phyloP scores from a whole-genome alignment of 805 yeast species.

The Yarrowia bubula region DNA sequence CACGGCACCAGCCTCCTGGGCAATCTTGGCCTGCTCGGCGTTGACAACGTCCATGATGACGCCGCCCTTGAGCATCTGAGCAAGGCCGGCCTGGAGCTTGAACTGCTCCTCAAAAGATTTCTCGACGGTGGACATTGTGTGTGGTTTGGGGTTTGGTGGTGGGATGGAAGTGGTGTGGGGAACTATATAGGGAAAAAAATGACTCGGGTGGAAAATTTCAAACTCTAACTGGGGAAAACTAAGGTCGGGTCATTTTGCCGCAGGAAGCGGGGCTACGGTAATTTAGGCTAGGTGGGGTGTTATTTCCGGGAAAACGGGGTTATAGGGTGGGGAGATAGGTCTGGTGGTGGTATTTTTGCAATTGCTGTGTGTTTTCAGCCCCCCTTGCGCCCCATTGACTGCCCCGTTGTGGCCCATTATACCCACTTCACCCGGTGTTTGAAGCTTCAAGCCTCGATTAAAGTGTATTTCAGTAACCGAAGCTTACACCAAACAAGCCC shows the following conservation, averaged over 20 bases:
- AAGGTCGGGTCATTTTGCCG: constrained; percentile 24
- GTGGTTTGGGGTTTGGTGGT: neutral
- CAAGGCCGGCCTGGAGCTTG: constrained; percentile 66
- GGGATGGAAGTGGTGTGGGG: constrained; percentile 22
- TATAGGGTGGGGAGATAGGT: neutral
- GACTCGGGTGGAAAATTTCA: constrained; percentile 27
- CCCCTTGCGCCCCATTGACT: neutral
- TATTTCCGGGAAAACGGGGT: neutral
- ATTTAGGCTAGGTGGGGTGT: neutral
- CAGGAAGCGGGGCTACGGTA: constrained; percentile 13
- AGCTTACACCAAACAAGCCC: constrained; percentile 2
- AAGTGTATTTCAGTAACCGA: constrained; percentile 20
- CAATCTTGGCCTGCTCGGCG: constrained; percentile 75
- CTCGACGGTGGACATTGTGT: constrained; percentile 27
- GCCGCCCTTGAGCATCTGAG: constrained; percentile 78
- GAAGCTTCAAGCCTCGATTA: neutral
- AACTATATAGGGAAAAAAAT: constrained; percentile 26
- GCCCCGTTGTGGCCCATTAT: neutral
- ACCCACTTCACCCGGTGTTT: neutral
- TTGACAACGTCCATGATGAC: constrained; percentile 60
- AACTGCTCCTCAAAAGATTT: constrained; percentile 30
- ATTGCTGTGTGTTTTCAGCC: neutral
- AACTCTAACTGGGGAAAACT: constrained; percentile 4
- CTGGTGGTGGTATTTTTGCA: neutral
- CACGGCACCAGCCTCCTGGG: constrained; percentile 82